Evolutionary conservation across 2,329 filamentous ascomycete species (phyloP).

Genomic region (Hortaea sp.): DNA sequence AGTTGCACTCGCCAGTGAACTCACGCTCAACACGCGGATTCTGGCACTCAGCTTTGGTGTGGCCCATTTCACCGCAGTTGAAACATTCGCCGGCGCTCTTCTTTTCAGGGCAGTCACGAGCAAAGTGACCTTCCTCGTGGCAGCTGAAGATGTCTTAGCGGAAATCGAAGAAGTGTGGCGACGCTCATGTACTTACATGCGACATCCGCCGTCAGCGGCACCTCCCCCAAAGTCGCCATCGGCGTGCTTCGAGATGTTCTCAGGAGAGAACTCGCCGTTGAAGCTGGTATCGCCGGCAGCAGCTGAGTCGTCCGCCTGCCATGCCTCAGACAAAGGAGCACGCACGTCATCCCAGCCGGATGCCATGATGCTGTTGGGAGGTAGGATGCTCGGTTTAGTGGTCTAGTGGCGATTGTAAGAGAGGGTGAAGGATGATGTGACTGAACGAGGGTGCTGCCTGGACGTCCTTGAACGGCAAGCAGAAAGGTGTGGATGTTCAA

Average conservation of each 20-base stretch:
- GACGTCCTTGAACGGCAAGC: no score
- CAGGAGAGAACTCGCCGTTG: constrained; percentile 9
- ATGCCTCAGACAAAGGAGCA: constrained; percentile 5
- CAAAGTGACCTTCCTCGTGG: constrained; percentile 33
- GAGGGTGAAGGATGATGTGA: no score
- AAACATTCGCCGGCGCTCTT: constrained; percentile 41
- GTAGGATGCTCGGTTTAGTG: background rate
- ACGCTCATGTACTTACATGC: constrained; percentile 26
- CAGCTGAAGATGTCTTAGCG: constrained; percentile 26
- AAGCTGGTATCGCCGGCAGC: constrained; percentile 2
- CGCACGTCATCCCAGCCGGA: constrained; percentile 17
- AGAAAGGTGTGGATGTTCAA: no score
- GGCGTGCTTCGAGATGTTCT: constrained; percentile 23
- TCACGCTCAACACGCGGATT: constrained; percentile 43
- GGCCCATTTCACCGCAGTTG: constrained; percentile 51
- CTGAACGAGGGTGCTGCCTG: no score
- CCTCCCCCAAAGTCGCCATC: constrained; percentile 9
- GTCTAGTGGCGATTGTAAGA: background rate
- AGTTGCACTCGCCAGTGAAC: constrained; percentile 50
- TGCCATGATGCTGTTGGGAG: constrained; percentile 1
- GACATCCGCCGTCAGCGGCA: constrained; percentile 27
- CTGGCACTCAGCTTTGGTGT: constrained; percentile 53
- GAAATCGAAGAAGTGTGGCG: background rate
- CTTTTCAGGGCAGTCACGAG: constrained; percentile 40
- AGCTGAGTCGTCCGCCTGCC: constrained; percentile 11